Evolutionary conservation across 148 eudicot species (phyloP).

Genomic region (Pouteria glomerata): DNA sequence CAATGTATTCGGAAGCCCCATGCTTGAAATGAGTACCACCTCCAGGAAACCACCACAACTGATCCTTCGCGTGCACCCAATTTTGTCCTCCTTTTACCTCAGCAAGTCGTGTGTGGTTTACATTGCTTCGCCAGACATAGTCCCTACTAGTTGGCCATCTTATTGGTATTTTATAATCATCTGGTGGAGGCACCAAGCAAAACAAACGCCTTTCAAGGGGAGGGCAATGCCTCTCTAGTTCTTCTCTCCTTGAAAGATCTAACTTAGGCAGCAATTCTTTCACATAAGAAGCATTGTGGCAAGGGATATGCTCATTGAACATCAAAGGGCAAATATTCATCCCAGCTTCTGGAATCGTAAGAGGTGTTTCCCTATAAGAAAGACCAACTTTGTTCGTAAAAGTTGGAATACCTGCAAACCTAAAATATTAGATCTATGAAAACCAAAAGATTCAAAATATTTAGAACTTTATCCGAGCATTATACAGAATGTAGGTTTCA

Average conservation of each 20-base stretch:
- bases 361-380: constrained; percentile 52
- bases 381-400: constrained; percentile 62
- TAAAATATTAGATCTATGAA: not conserved
- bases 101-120: constrained; percentile 89
- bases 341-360: constrained; percentile 60
- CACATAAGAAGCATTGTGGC: constrained; percentile 75
- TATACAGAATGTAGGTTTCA: not conserved
- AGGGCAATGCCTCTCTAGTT: constrained; percentile 89
- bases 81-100: constrained; percentile 98
- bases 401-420: constrained; percentile 41
- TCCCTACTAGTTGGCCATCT: constrained; percentile 94
- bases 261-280: constrained; percentile 62
- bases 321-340: constrained; percentile 73
- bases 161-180: constrained; percentile 86
- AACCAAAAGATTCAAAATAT: not conserved
- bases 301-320: constrained; percentile 82
- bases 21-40: constrained; percentile 99
- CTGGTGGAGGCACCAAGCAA: constrained; percentile 90
- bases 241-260: constrained; percentile 72
- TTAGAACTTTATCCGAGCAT: not conserved
- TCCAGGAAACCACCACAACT: constrained; percentile 96
- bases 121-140: constrained; percentile 90
- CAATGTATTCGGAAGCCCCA: constrained; percentile 88
- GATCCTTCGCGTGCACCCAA: constrained; percentile 87
- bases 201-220: constrained; percentile 76